Evolutionary conservation across 352 stramenopile species (phyloP).

Genomic region (Globisporangium solare): DNA sequence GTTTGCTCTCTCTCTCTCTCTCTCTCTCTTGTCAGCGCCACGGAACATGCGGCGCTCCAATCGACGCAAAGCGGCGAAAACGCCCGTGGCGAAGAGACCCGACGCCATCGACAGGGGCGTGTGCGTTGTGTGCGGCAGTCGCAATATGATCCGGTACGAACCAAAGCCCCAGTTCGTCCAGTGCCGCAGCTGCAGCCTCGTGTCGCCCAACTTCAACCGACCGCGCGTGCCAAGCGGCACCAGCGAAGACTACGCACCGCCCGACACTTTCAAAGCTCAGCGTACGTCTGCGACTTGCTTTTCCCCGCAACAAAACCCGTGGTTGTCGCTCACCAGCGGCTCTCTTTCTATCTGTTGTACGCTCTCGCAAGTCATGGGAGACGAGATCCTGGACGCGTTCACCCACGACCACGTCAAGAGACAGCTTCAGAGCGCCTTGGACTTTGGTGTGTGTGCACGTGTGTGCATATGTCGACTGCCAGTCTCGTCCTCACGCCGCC

Average conservation of each 20-base stretch:
- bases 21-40: too few relatives aligned
- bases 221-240: conserved; percentile 19
- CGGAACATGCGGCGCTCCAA: conserved; percentile 5
- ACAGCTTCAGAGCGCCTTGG: conserved; percentile 35
- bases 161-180: conserved; percentile 17
- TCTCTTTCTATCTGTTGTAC: background rate
- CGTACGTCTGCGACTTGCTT: conserved; percentile 9
- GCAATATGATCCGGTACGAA: conserved; percentile 22
- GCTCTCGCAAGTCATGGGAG: conserved; percentile 31
- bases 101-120: conserved; percentile 25
- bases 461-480: background rate
- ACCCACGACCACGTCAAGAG: conserved; percentile 28
- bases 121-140: conserved; percentile 49
- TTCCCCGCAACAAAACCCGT: too few relatives aligned
- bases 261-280: conserved; percentile 25
- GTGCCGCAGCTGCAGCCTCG: conserved; percentile 45
- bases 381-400: conserved; percentile 45
- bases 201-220: conserved; percentile 42
- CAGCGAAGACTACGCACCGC: conserved; percentile 19
- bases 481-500: background rate
- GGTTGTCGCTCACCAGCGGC: conserved; percentile 3
- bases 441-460: conserved; percentile 22
- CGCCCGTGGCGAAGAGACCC: conserved; percentile 4
- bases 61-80: conserved; percentile 5
- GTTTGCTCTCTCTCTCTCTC: too few relatives aligned